Percentiles rank a stretch among this genome's conserved stretches.
Evolutionary conservation across 2,329 filamentous ascomycete species (phyloP).

Genomic region (Hyphodiscus sp.): DNA sequence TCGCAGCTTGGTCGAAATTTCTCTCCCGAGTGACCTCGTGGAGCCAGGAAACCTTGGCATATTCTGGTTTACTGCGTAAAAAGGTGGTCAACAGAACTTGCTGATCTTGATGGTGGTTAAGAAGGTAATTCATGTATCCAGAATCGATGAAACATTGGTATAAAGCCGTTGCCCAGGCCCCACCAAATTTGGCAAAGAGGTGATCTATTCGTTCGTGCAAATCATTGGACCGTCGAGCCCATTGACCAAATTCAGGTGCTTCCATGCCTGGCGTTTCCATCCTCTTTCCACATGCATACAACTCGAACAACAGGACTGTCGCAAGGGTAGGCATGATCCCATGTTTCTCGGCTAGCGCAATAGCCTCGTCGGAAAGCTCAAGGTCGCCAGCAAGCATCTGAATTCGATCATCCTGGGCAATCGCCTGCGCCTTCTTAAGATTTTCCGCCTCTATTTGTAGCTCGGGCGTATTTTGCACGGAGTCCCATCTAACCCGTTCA

Average conservation of each 20-base stretch:
- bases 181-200: slow-evolving; percentile 45
- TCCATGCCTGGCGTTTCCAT: slow-evolving; percentile 1
- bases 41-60: slow-evolving; percentile 85
- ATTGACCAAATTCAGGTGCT: background rate
- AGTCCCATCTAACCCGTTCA: slow-evolving; percentile 53
- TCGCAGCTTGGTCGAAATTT: slow-evolving; percentile 67
- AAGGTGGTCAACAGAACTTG: slow-evolving; percentile 69
- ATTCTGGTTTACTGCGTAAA: slow-evolving; percentile 62
- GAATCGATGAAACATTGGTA: slow-evolving; percentile 71
- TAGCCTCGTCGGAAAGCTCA: slow-evolving; percentile 49
- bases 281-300: slow-evolving; percentile 7
- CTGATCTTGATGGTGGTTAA: slow-evolving; percentile 66
- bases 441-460: slow-evolving; percentile 40
- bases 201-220: slow-evolving; percentile 28
- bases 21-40: slow-evolving; percentile 77
- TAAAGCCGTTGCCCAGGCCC: slow-evolving; percentile 57
- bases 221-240: slow-evolving; percentile 2
- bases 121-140: slow-evolving; percentile 58
- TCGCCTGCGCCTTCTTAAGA: slow-evolving; percentile 37
- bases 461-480: slow-evolving; percentile 44
- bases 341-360: slow-evolving; percentile 56
- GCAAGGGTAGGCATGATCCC: slow-evolving; percentile 58
- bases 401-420: slow-evolving; percentile 39
- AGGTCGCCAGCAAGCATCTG: slow-evolving; percentile 40
- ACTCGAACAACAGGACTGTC: slow-evolving; percentile 32